phyloP scores from a whole-genome alignment of 1,284 basidiomycete genomes.

The Melampsora larici-populina region DNA sequence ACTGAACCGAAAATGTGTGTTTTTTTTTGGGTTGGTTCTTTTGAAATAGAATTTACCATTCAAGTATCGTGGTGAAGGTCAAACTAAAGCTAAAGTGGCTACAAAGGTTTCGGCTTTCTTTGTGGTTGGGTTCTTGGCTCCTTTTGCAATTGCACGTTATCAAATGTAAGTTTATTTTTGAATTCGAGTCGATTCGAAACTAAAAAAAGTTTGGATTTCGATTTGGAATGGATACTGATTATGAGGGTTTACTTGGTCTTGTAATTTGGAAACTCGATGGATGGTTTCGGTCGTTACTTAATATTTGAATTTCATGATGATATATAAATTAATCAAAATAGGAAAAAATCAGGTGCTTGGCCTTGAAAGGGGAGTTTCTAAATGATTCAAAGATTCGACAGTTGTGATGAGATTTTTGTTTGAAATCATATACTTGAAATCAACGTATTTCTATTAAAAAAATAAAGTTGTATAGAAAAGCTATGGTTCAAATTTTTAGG shows the following conservation, averaged over 20 bases:
- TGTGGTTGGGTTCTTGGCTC: conserved; percentile 43
- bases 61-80: conserved; percentile 38
- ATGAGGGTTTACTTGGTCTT: neutral
- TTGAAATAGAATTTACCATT: conserved; percentile 32
- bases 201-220: neutral
- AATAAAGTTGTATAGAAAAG: too few relatives aligned
- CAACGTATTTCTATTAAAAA: too few relatives aligned
- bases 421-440: too few relatives aligned
- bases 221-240: conserved; percentile 2
- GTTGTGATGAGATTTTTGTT: too few relatives aligned
- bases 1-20: neutral
- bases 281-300: too few relatives aligned
- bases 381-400: too few relatives aligned
- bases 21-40: neutral
- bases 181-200: neutral
- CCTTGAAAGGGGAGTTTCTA: conserved; percentile 2
- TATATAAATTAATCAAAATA: neutral
- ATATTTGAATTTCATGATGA: neutral
- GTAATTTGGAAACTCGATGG: too few relatives aligned
- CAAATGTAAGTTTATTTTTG: conserved; percentile 38
- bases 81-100: conserved; percentile 22
- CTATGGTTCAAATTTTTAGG: too few relatives aligned
- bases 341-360: conserved; percentile 43
- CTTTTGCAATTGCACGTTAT: conserved; percentile 42
- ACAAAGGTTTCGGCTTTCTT: conserved; percentile 33